Percentiles rank a stretch among this genome's conserved stretches.
Evolutionary conservation across 148 eudicot species (phyloP).

Genomic region (Vaccinium macrocarpon): DNA sequence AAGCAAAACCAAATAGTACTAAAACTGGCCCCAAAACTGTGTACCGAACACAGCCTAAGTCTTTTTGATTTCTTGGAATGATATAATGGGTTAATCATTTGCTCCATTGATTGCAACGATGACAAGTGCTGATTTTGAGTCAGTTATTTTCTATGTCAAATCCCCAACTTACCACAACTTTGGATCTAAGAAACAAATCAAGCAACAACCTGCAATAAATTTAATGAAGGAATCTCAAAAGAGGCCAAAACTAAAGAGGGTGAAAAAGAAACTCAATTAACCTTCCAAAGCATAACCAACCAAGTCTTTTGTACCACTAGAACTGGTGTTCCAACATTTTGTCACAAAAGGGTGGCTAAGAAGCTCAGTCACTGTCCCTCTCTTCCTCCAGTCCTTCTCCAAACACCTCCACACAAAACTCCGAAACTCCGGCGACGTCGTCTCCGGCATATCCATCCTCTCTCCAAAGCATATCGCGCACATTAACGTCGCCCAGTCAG

Average conservation of each 20-base stretch:
- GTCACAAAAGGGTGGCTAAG: slow-evolving; percentile 30
- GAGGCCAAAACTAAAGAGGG: not conserved
- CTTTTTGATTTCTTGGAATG: too few species aligned
- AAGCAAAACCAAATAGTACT: too few species aligned
- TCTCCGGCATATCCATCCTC: slow-evolving; percentile 21
- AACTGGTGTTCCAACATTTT: not conserved
- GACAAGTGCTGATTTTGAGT: too few species aligned
- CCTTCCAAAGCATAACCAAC: not conserved
- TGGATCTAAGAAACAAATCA: not conserved
- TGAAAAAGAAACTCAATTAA: not conserved
- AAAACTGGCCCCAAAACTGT: too few species aligned
- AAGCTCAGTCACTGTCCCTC: slow-evolving; percentile 33
- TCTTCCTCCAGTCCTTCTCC: slow-evolving; percentile 33
- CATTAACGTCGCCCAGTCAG: slow-evolving; percentile 19
- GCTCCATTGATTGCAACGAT: too few species aligned
- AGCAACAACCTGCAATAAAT: not conserved
- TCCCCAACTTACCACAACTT: not conserved
- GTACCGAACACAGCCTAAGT: too few species aligned
- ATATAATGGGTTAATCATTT: too few species aligned
- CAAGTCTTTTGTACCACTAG: not conserved
- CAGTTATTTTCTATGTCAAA: not conserved
- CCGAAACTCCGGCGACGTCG: slow-evolving; percentile 16
- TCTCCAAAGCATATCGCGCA: slow-evolving; percentile 14
- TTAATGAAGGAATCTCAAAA: not conserved
- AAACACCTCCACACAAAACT: slow-evolving; percentile 33